Conservation (phyloP, 2,329 filamentous ascomycete species). For the Podosphaera leucotricha region DNA sequence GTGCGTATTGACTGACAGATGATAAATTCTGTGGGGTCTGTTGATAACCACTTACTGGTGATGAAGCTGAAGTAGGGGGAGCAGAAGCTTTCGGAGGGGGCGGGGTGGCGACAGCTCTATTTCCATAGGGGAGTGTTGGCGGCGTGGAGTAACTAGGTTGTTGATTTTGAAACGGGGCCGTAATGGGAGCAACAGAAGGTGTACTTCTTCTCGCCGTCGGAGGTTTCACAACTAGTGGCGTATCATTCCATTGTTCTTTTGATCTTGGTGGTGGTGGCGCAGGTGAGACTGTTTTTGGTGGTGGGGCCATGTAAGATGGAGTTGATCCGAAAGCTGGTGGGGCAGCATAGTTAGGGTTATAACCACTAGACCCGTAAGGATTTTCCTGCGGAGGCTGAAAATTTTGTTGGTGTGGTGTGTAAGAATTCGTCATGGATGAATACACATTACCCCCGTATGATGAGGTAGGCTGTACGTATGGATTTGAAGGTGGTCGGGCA, state of each 20-base stretch:
- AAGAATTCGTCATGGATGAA: slow-evolving; percentile 21
- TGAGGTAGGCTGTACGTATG: slow-evolving; percentile 24
- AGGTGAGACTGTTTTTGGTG: slow-evolving; percentile 42
- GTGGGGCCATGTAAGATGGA: slow-evolving; percentile 25
- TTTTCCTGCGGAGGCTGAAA: slow-evolving; percentile 8
- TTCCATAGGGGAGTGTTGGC: slow-evolving; percentile 32
- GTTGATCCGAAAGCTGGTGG: slow-evolving; percentile 14
- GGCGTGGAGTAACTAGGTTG: slow-evolving; percentile 24
- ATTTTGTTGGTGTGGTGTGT: slow-evolving; percentile 20
- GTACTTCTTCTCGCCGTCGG: slow-evolving; percentile 50
- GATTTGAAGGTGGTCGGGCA: no score
- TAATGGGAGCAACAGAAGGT: slow-evolving; percentile 33
- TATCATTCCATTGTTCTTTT: slow-evolving; percentile 81
- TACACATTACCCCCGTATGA: slow-evolving; percentile 3
- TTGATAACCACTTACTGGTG: slow-evolving; percentile 31
- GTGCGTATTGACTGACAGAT: slow-evolving; percentile 39
- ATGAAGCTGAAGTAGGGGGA: slow-evolving; percentile 48
- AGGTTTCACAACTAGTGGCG: slow-evolving; percentile 60
- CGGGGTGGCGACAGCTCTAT: slow-evolving; percentile 41
- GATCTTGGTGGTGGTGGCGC: slow-evolving; percentile 49
- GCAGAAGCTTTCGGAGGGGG: slow-evolving; percentile 58
- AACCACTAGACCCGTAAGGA: slow-evolving; percentile 4
- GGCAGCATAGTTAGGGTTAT: slow-evolving; percentile 13
- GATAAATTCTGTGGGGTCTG: slow-evolving; percentile 26
- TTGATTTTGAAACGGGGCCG: slow-evolving; percentile 39